Conservation (phyloP, 2,329 filamentous ascomycete species). For the Ceratocystis ficicola region DNA sequence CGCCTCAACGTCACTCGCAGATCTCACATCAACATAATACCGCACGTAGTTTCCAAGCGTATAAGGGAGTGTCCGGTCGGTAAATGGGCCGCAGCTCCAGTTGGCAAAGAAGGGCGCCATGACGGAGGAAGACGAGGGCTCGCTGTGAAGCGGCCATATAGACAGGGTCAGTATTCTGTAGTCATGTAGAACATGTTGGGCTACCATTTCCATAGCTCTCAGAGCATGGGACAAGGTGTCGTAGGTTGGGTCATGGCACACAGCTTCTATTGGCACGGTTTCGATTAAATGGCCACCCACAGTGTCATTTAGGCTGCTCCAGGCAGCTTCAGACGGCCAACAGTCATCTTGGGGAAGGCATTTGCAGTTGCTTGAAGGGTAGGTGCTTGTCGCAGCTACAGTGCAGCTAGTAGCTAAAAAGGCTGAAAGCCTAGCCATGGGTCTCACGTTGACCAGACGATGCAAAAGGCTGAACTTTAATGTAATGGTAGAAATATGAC, state of each 20-base stretch:
- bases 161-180: too few species aligned
- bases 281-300: conserved; percentile 40
- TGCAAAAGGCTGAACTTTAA: neutral
- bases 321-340: conserved; percentile 40
- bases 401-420: neutral
- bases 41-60: conserved; percentile 34
- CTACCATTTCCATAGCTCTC: too few species aligned
- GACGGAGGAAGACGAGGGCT: conserved; percentile 32
- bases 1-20: conserved; percentile 27
- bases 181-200: too few species aligned
- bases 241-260: conserved; percentile 41
- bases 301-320: conserved; percentile 41
- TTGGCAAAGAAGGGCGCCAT: conserved; percentile 33
- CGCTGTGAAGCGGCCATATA: conserved; percentile 24
- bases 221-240: conserved; percentile 25
- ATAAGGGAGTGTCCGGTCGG: conserved; percentile 31
- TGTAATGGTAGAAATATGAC: neutral
- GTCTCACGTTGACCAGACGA: neutral
- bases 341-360: conserved; percentile 41
- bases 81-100: conserved; percentile 32
- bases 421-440: conserved; percentile 11
- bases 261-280: conserved; percentile 40
- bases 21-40: conserved; percentile 31
- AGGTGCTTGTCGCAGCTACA: neutral
- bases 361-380: conserved; percentile 28